Evolutionary conservation across 1,284 basidiomycete species (phyloP).

Genomic region (Apiotrichum sp.): DNA sequence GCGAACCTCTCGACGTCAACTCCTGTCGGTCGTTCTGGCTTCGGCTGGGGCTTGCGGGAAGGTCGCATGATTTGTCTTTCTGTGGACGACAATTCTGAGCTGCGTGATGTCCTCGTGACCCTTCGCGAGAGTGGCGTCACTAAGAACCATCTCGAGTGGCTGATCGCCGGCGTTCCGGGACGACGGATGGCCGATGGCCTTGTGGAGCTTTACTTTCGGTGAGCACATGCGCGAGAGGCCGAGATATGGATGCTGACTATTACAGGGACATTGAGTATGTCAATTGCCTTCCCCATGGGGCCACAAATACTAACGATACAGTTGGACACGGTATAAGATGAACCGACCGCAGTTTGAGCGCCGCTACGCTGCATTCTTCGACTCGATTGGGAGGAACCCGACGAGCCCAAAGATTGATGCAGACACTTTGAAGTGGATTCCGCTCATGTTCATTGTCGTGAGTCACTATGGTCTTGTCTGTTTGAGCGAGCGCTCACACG

Average conservation of each 20-base stretch:
- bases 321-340: slow-evolving; percentile 50
- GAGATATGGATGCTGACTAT: background rate
- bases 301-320: slow-evolving; percentile 13
- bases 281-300: background rate
- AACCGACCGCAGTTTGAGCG: slow-evolving; percentile 45
- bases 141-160: slow-evolving; percentile 43
- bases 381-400: slow-evolving; percentile 41
- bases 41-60: slow-evolving; percentile 43
- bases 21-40: slow-evolving; percentile 32
- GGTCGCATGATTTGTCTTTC: slow-evolving; percentile 36
- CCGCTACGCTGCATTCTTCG: slow-evolving; percentile 44
- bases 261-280: slow-evolving; percentile 18
- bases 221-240: slow-evolving; percentile 6
- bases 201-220: slow-evolving; percentile 45
- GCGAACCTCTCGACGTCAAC: slow-evolving; percentile 29
- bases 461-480: slow-evolving; percentile 10
- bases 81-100: slow-evolving; percentile 36
- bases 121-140: slow-evolving; percentile 47
- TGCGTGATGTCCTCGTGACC: slow-evolving; percentile 42
- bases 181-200: slow-evolving; percentile 45
- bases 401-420: slow-evolving; percentile 44
- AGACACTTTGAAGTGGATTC: slow-evolving; percentile 47
- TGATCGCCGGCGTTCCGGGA: slow-evolving; percentile 45
- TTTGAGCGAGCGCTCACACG: background rate
- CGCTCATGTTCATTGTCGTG: slow-evolving; percentile 48